Evolutionary conservation across 108 stramenopile species (phyloP), one percentile per base, ranked within the genome.

Genomic region (Cylindrotheca closterium): DNA sequence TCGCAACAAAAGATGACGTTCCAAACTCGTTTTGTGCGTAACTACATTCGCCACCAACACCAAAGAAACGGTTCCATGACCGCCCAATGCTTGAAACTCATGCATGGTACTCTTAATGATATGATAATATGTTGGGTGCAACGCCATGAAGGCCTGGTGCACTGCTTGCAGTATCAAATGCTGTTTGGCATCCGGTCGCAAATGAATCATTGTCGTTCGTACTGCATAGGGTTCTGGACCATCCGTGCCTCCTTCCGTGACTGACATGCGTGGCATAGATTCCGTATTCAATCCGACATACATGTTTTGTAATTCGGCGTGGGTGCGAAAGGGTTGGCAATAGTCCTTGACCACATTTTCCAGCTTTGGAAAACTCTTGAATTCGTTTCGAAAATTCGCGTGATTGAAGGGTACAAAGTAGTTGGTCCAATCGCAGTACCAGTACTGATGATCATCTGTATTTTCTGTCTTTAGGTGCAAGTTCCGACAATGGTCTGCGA

Each of bases 381-480:
- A n/a, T n/a, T n/a, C n/a, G n/a, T n/a, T n/a, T n/a, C n/a, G n/a
- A n/a, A n/a, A n/a, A n/a, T n/a, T n/a, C 2, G 18, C 52, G 32
- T 19, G 45, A 33, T 23, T 46, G 51, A n/a, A 45, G 37, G 25
- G 49, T 24, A 54, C 68, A 54, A 70, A 70, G 8, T 61, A 29
- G 2, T 7, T 50, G 18, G 68, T 70, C 68, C 68, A 70, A 30
- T 70, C 68, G 30, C 68, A 70, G 46, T 60, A 70, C 68, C 68
- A 70, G 21, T 70, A 70, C 5, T 32, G 45, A 3, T 59, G 31
- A 10, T 32, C 15, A n/a, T 42, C 34, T 17, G 58, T 42, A 5
- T n/a, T 24, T 34, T 59, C 58, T 22, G 33, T 33, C 25, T 59
- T 33, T n/a, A 59, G 37, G n/a, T 42, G n/a, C 12, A 59, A 25